These are phyloP conservation scores for Asterophora lycoperdoides DNA, from an alignment of 768 basidiomycete genomes.

Conservation along the genomic window DNA sequence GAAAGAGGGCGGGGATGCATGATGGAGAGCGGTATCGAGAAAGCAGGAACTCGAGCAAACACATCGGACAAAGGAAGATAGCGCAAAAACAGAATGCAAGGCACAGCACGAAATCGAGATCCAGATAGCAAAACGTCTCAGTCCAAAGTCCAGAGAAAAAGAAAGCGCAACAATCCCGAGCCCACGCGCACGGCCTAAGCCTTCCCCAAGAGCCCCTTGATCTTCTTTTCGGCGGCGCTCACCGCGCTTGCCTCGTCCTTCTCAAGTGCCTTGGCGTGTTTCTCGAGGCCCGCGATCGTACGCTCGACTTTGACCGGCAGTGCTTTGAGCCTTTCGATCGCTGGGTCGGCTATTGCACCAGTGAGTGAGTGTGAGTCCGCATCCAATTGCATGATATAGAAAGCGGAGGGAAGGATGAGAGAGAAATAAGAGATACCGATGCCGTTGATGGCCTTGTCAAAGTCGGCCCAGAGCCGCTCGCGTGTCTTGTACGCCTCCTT, in stretches of 20 bases:
- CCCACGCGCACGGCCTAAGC: conserved; percentile 2
- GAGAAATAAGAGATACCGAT: conserved; percentile 37
- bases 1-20: too few species aligned
- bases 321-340: conserved; percentile 36
- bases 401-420: not conserved
- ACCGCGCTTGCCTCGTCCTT: conserved; percentile 26
- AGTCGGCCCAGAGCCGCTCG: conserved; percentile 46
- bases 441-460: conserved; percentile 40
- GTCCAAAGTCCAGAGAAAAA: too few species aligned
- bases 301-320: conserved; percentile 51
- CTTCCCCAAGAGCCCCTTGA: conserved; percentile 29
- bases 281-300: conserved; percentile 49
- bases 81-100: too few species aligned
- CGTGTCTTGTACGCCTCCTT: conserved; percentile 45
- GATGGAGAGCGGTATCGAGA: too few species aligned
- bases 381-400: conserved; percentile 4
- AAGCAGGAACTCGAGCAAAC: too few species aligned
- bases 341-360: conserved; percentile 37
- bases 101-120: too few species aligned
- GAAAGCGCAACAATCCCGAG: too few species aligned
- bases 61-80: too few species aligned
- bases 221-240: conserved; percentile 22
- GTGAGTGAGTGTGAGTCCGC: conserved; percentile 5
- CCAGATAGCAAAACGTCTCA: too few species aligned
- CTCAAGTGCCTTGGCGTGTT: conserved; percentile 42